These are phyloP conservation scores for Daldinia decipiens DNA, from an alignment of 495 filamentous ascomycete genomes.

Conservation along the genomic window DNA sequence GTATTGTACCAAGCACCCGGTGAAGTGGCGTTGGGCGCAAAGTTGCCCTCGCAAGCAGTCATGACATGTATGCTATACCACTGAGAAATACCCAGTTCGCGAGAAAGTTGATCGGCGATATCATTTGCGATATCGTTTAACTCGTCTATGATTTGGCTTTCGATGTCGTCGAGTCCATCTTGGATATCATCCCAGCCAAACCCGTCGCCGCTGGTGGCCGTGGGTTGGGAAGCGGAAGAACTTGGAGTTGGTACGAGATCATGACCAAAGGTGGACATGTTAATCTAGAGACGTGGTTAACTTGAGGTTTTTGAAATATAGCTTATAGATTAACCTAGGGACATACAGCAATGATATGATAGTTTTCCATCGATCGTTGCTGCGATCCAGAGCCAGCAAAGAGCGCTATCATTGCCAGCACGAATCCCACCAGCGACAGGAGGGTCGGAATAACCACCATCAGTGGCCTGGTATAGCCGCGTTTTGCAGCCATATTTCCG, in stretches of 20 bases:
- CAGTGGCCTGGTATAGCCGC: constrained; percentile 39
- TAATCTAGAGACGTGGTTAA: constrained; percentile 58
- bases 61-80: constrained; percentile 81
- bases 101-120: constrained; percentile 57
- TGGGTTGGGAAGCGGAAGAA: constrained; percentile 42
- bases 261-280: constrained; percentile 70
- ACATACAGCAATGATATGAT: constrained; percentile 73
- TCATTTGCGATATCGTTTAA: constrained; percentile 52
- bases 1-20: constrained; percentile 61
- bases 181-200: constrained; percentile 37
- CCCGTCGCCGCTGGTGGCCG: constrained; percentile 18
- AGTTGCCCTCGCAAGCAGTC: constrained; percentile 73
- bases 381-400: constrained; percentile 72
- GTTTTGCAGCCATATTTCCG: constrained; percentile 35
- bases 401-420: constrained; percentile 74
- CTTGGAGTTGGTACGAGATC: constrained; percentile 54
- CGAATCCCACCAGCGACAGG: constrained; percentile 67
- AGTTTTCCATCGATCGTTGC: constrained; percentile 60
- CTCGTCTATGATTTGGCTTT: constrained; percentile 50
- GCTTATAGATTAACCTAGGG: background rate
- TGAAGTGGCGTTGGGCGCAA: constrained; percentile 63
- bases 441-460: constrained; percentile 56
- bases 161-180: constrained; percentile 43
- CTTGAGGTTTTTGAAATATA: constrained; percentile 11
- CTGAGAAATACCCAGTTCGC: constrained; percentile 67